Evolutionary conservation across 208 protist genomes (phyloP), one percentile per base, ranked within the genome.

Genomic region (Leptomonas seymouri): DNA sequence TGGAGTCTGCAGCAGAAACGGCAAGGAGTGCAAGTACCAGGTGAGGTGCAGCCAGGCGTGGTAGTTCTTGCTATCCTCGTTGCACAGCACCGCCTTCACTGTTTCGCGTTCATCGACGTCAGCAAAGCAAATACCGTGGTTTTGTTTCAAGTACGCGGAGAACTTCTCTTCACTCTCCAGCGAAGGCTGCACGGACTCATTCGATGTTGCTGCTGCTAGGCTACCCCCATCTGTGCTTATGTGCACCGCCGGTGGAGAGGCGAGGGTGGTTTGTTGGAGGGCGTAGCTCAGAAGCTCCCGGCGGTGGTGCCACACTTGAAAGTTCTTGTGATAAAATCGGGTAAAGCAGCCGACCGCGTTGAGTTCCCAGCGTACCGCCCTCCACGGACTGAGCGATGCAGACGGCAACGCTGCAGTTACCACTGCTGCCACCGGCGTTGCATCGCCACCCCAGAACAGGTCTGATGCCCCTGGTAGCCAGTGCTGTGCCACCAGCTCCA

Each of bases 231-330:
- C 31, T n/a, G 34, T 18, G 11, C 23, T 39, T 31, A 21, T 25
- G 48, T 44, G 50, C 44, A 20, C 41, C 0, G 45, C 21, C 4
- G 36, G 49, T 12, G 34, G 34, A 28, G 30, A 27, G 14, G 31
- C 42, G n/a, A 46, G 48, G 23, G 25, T 53, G 72, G 57, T 67
- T 49, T 71, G 54, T 62, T 59, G 53, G 12, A 93, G 71, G 2
- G 84, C 83, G n/a, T 71, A 61, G n/a, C 36, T 44, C 21, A 95
- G 51, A 18, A 93, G 63, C 58, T 88, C 83, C 48, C 67, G 64
- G 15, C 90, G 85, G 58, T 95, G 90, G 49, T 95, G 85, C 90
- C 90, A 95, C 31, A 91, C 80, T 65, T 95, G 90, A 63, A 93
- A 95, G 67, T 93, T 93, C 62, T 95, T 95, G 44, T 78, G 76